Conservation (phyloP, 2,329 filamentous ascomycete species). For the Monosporascus sp. region DNA sequence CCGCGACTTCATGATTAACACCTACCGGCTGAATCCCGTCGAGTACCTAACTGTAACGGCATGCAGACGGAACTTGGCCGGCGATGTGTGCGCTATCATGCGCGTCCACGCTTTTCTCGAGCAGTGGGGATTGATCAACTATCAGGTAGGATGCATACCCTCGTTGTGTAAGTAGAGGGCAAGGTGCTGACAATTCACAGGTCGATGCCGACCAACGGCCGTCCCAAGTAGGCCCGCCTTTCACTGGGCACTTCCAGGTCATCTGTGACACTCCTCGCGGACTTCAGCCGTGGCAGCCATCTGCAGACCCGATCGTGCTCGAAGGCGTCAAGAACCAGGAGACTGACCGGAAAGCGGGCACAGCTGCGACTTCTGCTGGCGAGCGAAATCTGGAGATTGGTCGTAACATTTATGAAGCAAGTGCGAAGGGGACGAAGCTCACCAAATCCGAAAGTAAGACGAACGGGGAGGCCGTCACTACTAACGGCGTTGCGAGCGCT, state of each 20-base stretch:
- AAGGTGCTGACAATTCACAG: constrained; percentile 42
- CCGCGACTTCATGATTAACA: constrained; percentile 99
- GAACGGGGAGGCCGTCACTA: constrained; percentile 65
- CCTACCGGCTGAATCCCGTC: constrained; percentile 89
- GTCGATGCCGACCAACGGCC: constrained; percentile 94
- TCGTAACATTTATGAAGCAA: constrained; percentile 92
- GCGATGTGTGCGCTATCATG: constrained; percentile 99
- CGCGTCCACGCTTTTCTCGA: constrained; percentile 95
- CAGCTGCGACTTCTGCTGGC: constrained; percentile 62
- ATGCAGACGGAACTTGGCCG: constrained; percentile 88
- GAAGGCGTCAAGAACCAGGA: constrained; percentile 55
- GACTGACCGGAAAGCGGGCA: constrained; percentile 69
- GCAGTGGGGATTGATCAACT: constrained; percentile 98
- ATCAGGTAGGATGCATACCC: constrained; percentile 63
- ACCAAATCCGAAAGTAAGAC: constrained; percentile 65
- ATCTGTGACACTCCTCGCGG: constrained; percentile 94
- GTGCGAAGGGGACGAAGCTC: constrained; percentile 70
- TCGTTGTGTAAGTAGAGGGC: neutral
- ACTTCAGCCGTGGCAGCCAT: constrained; percentile 90
- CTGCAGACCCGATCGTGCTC: constrained; percentile 64
- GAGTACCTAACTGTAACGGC: constrained; percentile 97
- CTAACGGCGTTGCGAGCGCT: constrained; percentile 56
- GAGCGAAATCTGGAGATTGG: constrained; percentile 90
- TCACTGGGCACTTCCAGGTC: constrained; percentile 95
- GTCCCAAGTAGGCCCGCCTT: constrained; percentile 91